Base-by-base conservation (phyloP, 2,329 filamentous ascomycete species). In the Balansia obtecta region DNA sequence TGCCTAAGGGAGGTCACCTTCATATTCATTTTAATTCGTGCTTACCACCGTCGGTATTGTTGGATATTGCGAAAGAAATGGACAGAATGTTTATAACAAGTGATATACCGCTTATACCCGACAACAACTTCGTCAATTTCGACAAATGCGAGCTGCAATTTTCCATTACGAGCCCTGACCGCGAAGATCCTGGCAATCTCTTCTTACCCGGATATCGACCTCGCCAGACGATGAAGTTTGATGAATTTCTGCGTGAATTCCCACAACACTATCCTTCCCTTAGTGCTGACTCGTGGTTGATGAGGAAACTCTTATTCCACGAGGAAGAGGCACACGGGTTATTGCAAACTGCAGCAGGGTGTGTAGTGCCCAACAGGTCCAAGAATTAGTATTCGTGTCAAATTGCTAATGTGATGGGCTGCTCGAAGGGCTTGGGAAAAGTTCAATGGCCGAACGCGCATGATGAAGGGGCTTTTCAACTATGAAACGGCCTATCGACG, bases 21-120 rank as follows among this genome's bases (percentile, higher is more conserved):
- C 85, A 89, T 63, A 76, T 88, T 22, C 85, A 89, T 63, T 88
- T 86, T 71, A 89, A 88, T 61, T 76, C 85, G n/a, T 86, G 84
- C 53, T 68, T 88, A 4, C 68, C 72, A 13, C 82, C 84, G 10
- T 63, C 70, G 2, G 72, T 80, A 5, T 68, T 88, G 18, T 69
- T 88, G 12, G 65, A 69, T 22, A 70, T 71, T 56, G 77, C 69
- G 55, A 76, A 70, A 69, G 70, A 54, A 5, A 79, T 82, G 71
- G 60, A 74, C 1, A 76, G 75, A 55, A 87, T 89, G 82, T 86
- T 80, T 60, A 82, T 88, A 57, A 79, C 76, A 51, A 86, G 82
- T 65, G 55, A 65, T 42, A 58, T 70, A 33, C 73, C 75, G 4
- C 67, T 86, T 33, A 61, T 68, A 4, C 56, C 58, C 2, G 56